Evolutionary conservation across 768 basidiomycete species (phyloP).

Genomic region (Panaeolus papilionaceus): DNA sequence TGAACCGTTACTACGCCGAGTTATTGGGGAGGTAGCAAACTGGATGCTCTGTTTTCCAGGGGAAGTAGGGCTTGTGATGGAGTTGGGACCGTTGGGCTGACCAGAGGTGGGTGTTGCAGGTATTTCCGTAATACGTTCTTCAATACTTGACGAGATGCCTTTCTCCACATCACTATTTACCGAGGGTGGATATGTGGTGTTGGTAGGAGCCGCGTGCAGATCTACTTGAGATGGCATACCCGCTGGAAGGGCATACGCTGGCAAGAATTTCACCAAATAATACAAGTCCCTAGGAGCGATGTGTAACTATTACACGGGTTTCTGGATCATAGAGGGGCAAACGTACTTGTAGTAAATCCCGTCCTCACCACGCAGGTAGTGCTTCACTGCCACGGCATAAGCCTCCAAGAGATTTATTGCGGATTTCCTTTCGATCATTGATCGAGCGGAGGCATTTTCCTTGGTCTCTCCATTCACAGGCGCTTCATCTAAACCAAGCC

Average conservation of each 20-base stretch:
- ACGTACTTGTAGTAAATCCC: conserved; percentile 52
- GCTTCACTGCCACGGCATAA: conserved; percentile 69
- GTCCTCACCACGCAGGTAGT: conserved; percentile 69
- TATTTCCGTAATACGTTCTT: conserved; percentile 6
- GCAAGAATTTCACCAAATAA: conserved; percentile 76
- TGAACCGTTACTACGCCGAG: conserved; percentile 24
- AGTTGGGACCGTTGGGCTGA: conserved; percentile 9
- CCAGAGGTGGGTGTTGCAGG: conserved; percentile 16
- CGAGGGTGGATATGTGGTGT: conserved; percentile 16
- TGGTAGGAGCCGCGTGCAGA: conserved; percentile 11
- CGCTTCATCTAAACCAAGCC: conserved; percentile 28
- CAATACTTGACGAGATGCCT: conserved; percentile 5
- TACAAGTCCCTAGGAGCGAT: conserved; percentile 58
- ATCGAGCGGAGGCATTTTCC: conserved; percentile 47
- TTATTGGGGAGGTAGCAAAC: conserved; percentile 24
- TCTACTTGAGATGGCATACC: conserved; percentile 46
- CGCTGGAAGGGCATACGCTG: conserved; percentile 62
- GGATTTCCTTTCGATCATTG: conserved; percentile 71
- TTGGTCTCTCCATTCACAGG: conserved; percentile 26
- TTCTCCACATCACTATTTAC: conserved; percentile 6
- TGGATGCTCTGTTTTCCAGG: conserved; percentile 25
- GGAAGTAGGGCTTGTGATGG: conserved; percentile 20
- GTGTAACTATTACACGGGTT: not conserved
- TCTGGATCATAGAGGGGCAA: not conserved
- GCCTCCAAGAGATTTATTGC: conserved; percentile 72